Evolutionary conservation across 1,284 basidiomycete species (phyloP), one percentile per base, ranked within the genome.

Genomic region (Caloboletus firmus): DNA sequence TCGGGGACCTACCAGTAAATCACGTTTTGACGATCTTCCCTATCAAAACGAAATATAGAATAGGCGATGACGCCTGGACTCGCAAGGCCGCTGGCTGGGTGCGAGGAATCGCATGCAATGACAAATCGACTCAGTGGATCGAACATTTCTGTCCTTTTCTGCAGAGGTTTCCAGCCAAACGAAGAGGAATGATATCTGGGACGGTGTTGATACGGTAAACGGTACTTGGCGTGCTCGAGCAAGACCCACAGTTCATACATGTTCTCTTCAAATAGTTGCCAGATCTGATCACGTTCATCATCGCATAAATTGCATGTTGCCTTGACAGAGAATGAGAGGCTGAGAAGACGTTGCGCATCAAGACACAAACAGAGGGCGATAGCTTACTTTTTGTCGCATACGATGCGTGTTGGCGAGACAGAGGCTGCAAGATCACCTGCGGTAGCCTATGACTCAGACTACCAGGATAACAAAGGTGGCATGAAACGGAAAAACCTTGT

Each of bases 41-140:
- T 66, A 52, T 89, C 89, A 56, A 91, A 91, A 3, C 88, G 81
- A 66, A 91, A 90, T 69, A 82, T 81, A 8, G 75, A 64, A 61
- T 81, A 91, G 1, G 81, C 89, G 17, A 78, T 42, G 1, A 79
- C n/a, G n/a, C 32, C 39, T n/a, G 54, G 35, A 31, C 47, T 17
- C 31, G 47, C n/a, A 4, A 17, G 34, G 34, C 45, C 31, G 22
- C 28, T 31, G 28, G 44, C 12, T 15, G 41, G 17, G 44, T 60
- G 49, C 18, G 61, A 49, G 24, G 42, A 9, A 24, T 65, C 59
- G 34, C 68, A 65, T 20, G 79, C 73, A 17, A 88, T 55, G 44
- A 90, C 65, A 63, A 84, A 89, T 12, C 89, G 79, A 35, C 86
- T 82, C 30, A 76, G 58, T 1, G 59, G 41, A 62, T 86, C 65